phyloP scores from a whole-genome alignment of 345 rosid species.

The Pistacia vera region DNA sequence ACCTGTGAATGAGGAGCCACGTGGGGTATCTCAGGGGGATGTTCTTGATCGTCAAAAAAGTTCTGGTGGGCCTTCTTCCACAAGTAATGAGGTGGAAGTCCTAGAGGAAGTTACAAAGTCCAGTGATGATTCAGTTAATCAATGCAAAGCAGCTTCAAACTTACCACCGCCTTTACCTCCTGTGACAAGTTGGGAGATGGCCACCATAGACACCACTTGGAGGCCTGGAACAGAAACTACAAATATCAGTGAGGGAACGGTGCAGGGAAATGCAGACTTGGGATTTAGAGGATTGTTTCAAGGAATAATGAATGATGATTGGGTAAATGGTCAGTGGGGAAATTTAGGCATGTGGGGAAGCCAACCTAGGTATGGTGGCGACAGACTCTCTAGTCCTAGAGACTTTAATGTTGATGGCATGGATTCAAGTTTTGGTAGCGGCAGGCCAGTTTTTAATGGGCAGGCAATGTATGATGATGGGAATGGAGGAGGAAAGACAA shows the following conservation, averaged over 20 bases:
- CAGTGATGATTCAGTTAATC: conserved; percentile 48
- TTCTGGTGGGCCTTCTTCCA: conserved; percentile 46
- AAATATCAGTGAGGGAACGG: conserved; percentile 35
- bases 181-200: conserved; percentile 32
- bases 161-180: conserved; percentile 48
- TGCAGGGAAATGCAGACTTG: conserved; percentile 45
- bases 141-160: conserved; percentile 50
- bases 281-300: conserved; percentile 30
- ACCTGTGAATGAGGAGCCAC: conserved; percentile 31
- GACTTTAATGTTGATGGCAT: conserved; percentile 54
- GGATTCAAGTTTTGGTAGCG: conserved; percentile 55
- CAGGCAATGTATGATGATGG: conserved; percentile 37
- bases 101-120: conserved; percentile 39
- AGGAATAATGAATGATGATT: conserved; percentile 27
- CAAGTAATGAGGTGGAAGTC: conserved; percentile 32
- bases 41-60: conserved; percentile 37
- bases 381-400: conserved; percentile 48
- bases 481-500: conserved; percentile 49
- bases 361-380: conserved; percentile 52
- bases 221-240: conserved; percentile 46
- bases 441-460: conserved; percentile 47
- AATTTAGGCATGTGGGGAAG: conserved; percentile 45
- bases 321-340: conserved; percentile 47
- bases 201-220: conserved; percentile 35
- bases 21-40: conserved; percentile 33